A percentile compares a stretch with the other conserved stretches of the same genome.
Evolutionary conservation across 176 grass and related monocot genomes (phyloP).

Genomic region (Panicum miliaceum): DNA sequence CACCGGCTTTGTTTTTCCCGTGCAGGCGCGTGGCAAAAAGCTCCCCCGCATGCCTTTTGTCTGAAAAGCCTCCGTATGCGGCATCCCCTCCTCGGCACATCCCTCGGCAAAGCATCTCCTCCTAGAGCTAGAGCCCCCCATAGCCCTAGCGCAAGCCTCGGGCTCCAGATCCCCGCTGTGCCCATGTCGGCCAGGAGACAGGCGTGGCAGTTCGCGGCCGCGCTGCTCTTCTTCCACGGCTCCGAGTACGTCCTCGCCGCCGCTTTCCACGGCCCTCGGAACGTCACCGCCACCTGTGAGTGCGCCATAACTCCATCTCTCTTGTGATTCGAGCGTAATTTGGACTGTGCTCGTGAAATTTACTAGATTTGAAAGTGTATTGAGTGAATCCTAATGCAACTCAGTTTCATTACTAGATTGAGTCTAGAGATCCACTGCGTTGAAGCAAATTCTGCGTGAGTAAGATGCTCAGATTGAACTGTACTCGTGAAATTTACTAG

Average conservation of each 20-base stretch:
- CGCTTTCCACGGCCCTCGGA: constrained; percentile 67
- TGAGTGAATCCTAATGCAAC: neutral
- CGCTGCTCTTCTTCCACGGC: constrained; percentile 76
- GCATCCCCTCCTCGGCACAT: neutral
- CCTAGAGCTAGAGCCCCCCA: neutral
- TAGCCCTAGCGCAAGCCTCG: constrained; percentile 10
- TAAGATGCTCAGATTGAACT: neutral
- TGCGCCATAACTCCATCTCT: neutral
- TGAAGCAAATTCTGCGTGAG: neutral
- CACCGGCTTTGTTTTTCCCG: neutral
- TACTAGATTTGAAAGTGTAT: neutral
- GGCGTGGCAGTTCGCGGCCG: constrained; percentile 63
- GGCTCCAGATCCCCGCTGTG: constrained; percentile 28
- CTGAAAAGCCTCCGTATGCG: constrained; percentile 26
- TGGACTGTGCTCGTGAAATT: constrained; percentile 19
- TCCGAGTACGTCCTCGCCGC: constrained; percentile 79
- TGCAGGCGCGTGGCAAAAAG: neutral
- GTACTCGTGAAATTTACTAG: constrained; percentile 7
- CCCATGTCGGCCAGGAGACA: constrained; percentile 50
- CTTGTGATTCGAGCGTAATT: neutral
- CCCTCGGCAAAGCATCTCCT: constrained; percentile 15
- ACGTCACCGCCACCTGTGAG: constrained; percentile 75
- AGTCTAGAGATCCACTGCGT: neutral
- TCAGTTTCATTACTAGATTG: neutral
- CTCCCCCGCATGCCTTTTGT: neutral